These are phyloP conservation scores for Spatholobus suberectus DNA, from an alignment of 306 rosid genomes.

Conservation along the genomic window DNA sequence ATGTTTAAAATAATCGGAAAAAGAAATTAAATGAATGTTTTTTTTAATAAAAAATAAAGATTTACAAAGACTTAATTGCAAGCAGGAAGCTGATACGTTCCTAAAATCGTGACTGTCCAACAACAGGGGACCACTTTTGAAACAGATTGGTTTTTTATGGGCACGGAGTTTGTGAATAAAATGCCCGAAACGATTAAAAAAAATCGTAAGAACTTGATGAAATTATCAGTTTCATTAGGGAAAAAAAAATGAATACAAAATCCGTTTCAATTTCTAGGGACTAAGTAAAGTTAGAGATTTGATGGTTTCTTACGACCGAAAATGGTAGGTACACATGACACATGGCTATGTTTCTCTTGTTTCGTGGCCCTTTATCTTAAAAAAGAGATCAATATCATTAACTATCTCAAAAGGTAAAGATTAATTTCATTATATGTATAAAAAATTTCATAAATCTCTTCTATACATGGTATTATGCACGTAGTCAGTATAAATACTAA, in stretches of 20 bases:
- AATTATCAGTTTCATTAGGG: background rate
- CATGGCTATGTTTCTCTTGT: background rate
- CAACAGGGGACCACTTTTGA: conserved; percentile 60
- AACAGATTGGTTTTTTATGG: conserved; percentile 34
- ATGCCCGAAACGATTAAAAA: background rate
- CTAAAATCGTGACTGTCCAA: conserved; percentile 47
- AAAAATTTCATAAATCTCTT: background rate
- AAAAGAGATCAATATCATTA: conserved; percentile 11
- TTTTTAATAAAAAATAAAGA: background rate
- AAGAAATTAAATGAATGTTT: background rate
- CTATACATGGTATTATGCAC: background rate
- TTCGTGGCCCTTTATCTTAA: conserved; percentile 15
- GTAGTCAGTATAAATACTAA: background rate
- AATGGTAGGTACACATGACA: conserved; percentile 17
- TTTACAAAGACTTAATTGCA: background rate
- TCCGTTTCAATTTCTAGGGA: background rate
- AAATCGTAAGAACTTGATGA: background rate
- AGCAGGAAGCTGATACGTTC: conserved; percentile 41
- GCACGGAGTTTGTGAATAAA: conserved; percentile 26
- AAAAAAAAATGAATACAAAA: background rate
- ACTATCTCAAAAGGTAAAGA: background rate
- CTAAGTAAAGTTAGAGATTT: background rate
- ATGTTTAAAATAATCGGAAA: background rate
- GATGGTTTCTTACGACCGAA: conserved; percentile 12
- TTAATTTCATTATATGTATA: background rate